Percentiles rank a stretch among this genome's conserved stretches.
Conservation (phyloP, 768 basidiomycete species). For the Boletus insuetus region DNA sequence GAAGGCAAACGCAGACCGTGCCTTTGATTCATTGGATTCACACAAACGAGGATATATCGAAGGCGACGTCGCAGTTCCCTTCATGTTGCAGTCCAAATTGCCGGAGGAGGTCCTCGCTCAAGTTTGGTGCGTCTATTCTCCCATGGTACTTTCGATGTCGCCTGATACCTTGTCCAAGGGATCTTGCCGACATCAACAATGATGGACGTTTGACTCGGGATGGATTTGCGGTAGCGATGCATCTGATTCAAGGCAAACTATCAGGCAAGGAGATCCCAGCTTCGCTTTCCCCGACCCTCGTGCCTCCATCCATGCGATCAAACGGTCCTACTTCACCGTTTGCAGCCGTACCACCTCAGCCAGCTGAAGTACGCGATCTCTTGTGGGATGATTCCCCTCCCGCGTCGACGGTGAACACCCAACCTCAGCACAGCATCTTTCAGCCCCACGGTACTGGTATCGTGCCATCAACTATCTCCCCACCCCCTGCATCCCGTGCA, state of each 20-base stretch:
- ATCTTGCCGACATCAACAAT: slow-evolving; percentile 85
- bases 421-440: slow-evolving; percentile 23
- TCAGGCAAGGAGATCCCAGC: slow-evolving; percentile 74
- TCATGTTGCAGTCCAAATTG: slow-evolving; percentile 89
- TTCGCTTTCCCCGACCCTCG: slow-evolving; percentile 64
- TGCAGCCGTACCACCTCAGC: slow-evolving; percentile 37
- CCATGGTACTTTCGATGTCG: background rate
- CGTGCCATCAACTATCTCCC: slow-evolving; percentile 24
- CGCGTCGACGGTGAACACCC: slow-evolving; percentile 37
- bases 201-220: slow-evolving; percentile 86
- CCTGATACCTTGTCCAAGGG: slow-evolving; percentile 51
- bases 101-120: slow-evolving; percentile 81
- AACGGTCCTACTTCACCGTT: slow-evolving; percentile 36
- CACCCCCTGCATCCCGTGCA: slow-evolving; percentile 26
- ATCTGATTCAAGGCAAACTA: slow-evolving; percentile 86
- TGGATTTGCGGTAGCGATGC: slow-evolving; percentile 93
- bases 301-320: slow-evolving; percentile 79
- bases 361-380: slow-evolving; percentile 42
- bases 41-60: slow-evolving; percentile 78
- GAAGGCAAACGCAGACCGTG: slow-evolving; percentile 72
- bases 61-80: slow-evolving; percentile 92
- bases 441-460: slow-evolving; percentile 40
- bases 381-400: slow-evolving; percentile 55
- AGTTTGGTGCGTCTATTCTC: slow-evolving; percentile 66
- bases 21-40: slow-evolving; percentile 81